phyloP scores from a whole-genome alignment of 140 eudicot species.

The Anethum foeniculum region DNA sequence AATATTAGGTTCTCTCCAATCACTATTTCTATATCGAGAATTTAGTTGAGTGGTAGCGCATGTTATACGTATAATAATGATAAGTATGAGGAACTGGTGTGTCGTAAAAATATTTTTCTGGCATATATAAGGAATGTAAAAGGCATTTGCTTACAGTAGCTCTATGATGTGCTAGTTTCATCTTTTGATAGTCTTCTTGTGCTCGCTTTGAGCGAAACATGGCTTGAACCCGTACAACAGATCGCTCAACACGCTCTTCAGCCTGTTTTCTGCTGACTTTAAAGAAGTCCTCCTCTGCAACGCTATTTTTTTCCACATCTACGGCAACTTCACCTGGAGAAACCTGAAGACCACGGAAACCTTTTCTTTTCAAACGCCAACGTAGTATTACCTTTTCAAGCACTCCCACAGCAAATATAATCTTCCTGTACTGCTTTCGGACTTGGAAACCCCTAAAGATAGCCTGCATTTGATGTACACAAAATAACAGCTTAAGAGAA shows the following conservation, averaged over 20 bases:
- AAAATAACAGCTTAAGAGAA: not conserved
- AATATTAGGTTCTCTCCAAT: not conserved
- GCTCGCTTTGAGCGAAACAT: constrained; percentile 90
- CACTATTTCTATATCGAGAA: not conserved
- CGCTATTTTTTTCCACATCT: constrained; percentile 32
- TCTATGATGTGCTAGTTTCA: constrained; percentile 58
- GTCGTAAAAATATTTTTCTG: not conserved
- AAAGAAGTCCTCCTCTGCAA: constrained; percentile 69
- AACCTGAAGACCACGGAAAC: constrained; percentile 73
- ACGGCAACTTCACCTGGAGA: constrained; percentile 14
- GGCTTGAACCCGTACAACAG: constrained; percentile 86
- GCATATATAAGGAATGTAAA: not conserved
- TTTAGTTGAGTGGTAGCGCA: not conserved
- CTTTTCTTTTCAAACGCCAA: constrained; percentile 82
- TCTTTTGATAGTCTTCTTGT: constrained; percentile 79
- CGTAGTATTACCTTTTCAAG: constrained; percentile 84
- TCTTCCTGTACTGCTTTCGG: constrained; percentile 67
- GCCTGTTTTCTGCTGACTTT: constrained; percentile 82
- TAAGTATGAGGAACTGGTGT: not conserved
- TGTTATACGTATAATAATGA: not conserved
- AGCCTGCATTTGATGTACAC: constrained; percentile 40
- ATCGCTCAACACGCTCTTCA: constrained; percentile 90
- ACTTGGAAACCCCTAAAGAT: constrained; percentile 79
- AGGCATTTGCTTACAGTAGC: constrained; percentile 37
- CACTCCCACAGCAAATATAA: constrained; percentile 87